phyloP scores from a whole-genome alignment of 116 monocot species.

The Zostera marina region DNA sequence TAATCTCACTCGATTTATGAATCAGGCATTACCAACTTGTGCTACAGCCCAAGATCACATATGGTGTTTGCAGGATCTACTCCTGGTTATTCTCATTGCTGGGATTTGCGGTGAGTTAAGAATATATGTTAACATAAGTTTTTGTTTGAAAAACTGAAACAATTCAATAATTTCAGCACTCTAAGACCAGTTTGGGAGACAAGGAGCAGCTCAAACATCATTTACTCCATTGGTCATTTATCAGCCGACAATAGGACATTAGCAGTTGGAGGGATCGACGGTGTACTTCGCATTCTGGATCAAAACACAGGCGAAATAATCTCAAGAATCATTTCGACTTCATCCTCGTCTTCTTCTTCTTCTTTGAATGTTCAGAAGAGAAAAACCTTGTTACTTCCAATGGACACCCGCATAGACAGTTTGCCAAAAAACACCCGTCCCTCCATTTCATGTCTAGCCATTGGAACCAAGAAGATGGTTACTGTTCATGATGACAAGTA shows the following conservation, averaged over 20 bases:
- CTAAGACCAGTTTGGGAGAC: conserved; percentile 67
- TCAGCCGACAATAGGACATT: conserved; percentile 35
- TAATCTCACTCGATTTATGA: neutral
- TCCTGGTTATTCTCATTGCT: conserved; percentile 23
- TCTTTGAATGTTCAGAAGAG: conserved; percentile 13
- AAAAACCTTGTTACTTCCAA: conserved; percentile 13
- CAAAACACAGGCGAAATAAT: conserved; percentile 67
- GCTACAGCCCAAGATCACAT: conserved; percentile 7
- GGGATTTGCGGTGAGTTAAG: conserved; percentile 14
- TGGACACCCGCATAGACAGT: conserved; percentile 25
- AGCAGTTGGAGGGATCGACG: conserved; percentile 72
- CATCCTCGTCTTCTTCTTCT: neutral
- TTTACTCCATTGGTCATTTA: conserved; percentile 49
- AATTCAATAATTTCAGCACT: conserved; percentile 47
- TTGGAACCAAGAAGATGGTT: conserved; percentile 78
- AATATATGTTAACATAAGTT: neutral
- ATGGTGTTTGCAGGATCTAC: conserved; percentile 22
- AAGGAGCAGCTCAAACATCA: conserved; percentile 68
- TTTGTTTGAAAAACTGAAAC: too few relatives aligned
- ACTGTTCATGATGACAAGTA: conserved; percentile 61
- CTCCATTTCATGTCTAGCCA: conserved; percentile 53
- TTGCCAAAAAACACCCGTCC: conserved; percentile 42
- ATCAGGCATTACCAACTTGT: conserved; percentile 16
- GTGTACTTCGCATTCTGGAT: conserved; percentile 61
- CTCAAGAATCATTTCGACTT: conserved; percentile 26